phyloP scores from a whole-genome alignment of 2,329 filamentous ascomycete genomes.

The Botrytis pseudocinerea region DNA sequence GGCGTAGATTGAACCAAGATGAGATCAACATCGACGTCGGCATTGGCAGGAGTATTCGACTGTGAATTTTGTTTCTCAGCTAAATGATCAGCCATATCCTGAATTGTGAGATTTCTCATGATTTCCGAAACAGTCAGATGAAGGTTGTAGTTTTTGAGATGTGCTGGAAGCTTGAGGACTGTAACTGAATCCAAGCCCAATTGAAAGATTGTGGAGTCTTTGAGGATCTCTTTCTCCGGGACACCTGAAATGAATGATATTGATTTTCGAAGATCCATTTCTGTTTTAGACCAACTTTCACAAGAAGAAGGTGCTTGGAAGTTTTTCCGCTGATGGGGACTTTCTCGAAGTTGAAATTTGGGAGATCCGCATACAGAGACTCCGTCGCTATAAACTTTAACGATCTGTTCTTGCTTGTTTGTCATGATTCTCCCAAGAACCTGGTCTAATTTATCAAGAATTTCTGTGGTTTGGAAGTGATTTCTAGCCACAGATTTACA shows the following conservation, averaged over 20 bases:
- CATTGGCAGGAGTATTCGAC: slow-evolving; percentile 41
- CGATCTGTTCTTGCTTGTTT: slow-evolving; percentile 49
- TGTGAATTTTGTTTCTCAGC: slow-evolving; percentile 23
- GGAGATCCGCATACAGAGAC: slow-evolving; percentile 68
- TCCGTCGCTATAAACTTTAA: slow-evolving; percentile 53
- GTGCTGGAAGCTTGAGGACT: slow-evolving; percentile 76
- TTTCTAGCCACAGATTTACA: slow-evolving; percentile 60
- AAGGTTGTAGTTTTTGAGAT: slow-evolving; percentile 65
- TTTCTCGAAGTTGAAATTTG: slow-evolving; percentile 41
- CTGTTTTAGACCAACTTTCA: slow-evolving; percentile 42
- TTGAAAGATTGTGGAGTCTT: slow-evolving; percentile 71
- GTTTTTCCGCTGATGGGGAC: neutral
- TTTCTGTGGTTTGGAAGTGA: slow-evolving; percentile 45
- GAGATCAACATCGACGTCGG: slow-evolving; percentile 44
- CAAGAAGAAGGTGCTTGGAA: neutral
- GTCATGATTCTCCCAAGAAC: slow-evolving; percentile 59
- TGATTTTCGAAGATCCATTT: slow-evolving; percentile 47
- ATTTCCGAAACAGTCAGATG: slow-evolving; percentile 69
- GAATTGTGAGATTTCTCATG: slow-evolving; percentile 63
- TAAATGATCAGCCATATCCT: slow-evolving; percentile 57
- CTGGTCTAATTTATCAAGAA: slow-evolving; percentile 61
- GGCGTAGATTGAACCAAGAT: slow-evolving; percentile 46
- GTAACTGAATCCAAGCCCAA: slow-evolving; percentile 90
- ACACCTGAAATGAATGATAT: slow-evolving; percentile 62
- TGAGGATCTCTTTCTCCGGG: slow-evolving; percentile 56